Percentiles rank a stretch among this genome's conserved stretches.
These are phyloP conservation scores for Colletotrichum salicis DNA, from an alignment of 2,329 filamentous ascomycete species.

Conservation along the genomic window DNA sequence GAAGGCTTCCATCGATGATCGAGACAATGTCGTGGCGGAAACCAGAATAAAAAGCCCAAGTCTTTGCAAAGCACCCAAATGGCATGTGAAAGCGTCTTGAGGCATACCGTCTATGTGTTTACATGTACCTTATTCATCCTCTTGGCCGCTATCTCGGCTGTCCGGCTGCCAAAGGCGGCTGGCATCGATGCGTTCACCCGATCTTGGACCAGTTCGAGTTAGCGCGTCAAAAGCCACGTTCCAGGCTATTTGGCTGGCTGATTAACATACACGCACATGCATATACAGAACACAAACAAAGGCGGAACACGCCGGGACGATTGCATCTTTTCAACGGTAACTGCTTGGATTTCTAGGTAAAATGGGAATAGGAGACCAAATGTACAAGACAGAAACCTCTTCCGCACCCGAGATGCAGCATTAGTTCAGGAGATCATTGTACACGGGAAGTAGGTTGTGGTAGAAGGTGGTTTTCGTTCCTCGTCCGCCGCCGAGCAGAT, in stretches of 20 bases:
- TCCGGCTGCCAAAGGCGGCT: too few species aligned
- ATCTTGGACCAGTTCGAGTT: conserved; percentile 8
- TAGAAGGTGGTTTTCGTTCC: conserved; percentile 26
- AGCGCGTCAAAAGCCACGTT: conserved; percentile 6
- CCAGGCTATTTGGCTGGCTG: not conserved
- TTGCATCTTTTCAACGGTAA: conserved; percentile 32
- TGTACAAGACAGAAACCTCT: conserved; percentile 44
- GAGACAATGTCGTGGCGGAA: too few species aligned
- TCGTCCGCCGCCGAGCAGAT: conserved; percentile 32
- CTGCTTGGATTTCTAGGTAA: conserved; percentile 39
- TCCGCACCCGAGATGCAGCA: conserved; percentile 47
- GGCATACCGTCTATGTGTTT: too few species aligned
- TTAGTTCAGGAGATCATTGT: conserved; percentile 55
- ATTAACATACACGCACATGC: not conserved
- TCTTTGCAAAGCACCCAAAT: too few species aligned
- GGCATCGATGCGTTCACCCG: too few species aligned
- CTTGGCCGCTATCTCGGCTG: too few species aligned
- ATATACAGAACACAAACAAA: not conserved
- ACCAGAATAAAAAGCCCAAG: too few species aligned
- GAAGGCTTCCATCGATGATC: too few species aligned
- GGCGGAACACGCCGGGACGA: not conserved
- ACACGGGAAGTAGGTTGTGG: conserved; percentile 49
- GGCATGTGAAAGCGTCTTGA: too few species aligned
- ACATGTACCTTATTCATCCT: too few species aligned
- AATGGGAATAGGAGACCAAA: conserved; percentile 39